Conservation (phyloP, 2,329 filamentous ascomycete genomes). For the Aaosphaeria pasadenensis region DNA sequence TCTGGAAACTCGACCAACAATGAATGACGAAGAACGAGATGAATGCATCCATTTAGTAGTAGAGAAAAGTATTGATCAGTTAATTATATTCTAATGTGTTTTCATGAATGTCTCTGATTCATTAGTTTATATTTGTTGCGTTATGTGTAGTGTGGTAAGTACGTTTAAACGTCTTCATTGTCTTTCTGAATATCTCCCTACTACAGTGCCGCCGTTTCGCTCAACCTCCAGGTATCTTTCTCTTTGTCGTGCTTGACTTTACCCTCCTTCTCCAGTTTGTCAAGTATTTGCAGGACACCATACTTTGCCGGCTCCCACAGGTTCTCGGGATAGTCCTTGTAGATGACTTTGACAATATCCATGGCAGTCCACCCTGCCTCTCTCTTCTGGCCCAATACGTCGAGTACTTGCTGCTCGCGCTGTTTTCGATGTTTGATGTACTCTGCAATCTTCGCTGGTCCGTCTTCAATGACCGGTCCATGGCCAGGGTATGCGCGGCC, state of each 20-base stretch:
- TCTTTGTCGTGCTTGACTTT: conserved; percentile 50
- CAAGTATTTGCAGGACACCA: conserved; percentile 74
- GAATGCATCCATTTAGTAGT: not conserved
- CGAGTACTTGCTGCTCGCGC: conserved; percentile 58
- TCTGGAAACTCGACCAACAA: too few species aligned
- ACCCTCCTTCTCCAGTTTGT: conserved; percentile 74
- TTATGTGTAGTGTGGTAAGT: too few species aligned
- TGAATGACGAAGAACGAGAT: too few species aligned
- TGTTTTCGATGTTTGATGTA: conserved; percentile 80
- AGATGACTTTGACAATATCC: conserved; percentile 86
- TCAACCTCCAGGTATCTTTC: conserved; percentile 33
- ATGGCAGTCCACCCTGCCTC: conserved; percentile 62
- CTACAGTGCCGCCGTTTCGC: conserved; percentile 30
- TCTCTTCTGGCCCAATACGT: conserved; percentile 31
- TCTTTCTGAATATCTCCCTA: not conserved
- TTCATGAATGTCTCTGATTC: not conserved
- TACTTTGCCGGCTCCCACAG: conserved; percentile 73
- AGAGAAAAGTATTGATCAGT: not conserved
- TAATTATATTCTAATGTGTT: not conserved
- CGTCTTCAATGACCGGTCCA: conserved; percentile 73
- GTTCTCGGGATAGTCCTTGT: conserved; percentile 71
- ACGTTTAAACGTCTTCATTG: not conserved
- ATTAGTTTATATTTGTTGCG: too few species aligned
- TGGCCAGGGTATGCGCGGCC: conserved; percentile 85
- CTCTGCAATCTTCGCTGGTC: conserved; percentile 68